These are phyloP conservation scores for Monosporozyma solicola DNA, from an alignment of 805 yeast species.

Conservation along the genomic window DNA sequence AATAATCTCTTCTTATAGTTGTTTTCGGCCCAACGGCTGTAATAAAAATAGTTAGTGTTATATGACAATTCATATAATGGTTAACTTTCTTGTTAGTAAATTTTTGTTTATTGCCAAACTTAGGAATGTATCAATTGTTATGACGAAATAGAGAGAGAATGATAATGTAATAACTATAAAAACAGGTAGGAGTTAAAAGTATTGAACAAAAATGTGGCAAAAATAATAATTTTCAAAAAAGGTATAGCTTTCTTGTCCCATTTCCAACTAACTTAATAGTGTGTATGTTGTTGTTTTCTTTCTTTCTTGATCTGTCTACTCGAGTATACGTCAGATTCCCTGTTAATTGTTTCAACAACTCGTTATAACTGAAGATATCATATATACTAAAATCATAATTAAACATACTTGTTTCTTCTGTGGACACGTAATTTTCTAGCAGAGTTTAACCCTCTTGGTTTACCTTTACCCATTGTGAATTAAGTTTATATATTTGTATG, in stretches of 20 bases:
- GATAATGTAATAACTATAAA: too few species aligned
- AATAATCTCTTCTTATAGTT: conserved; percentile 96
- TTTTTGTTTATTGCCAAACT: neutral
- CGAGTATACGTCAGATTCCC: neutral
- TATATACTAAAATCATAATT: neutral
- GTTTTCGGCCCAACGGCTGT: conserved; percentile 97
- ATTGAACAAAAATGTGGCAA: neutral
- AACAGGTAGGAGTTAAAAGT: neutral
- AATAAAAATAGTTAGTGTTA: conserved; percentile 1
- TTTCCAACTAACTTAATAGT: too few species aligned
- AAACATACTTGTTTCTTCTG: conserved; percentile 88
- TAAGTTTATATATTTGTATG: neutral
- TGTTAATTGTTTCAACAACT: neutral
- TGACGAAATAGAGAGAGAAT: too few species aligned
- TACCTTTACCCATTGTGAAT: conserved; percentile 93
- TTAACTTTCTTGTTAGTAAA: neutral
- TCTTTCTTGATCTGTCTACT: too few species aligned
- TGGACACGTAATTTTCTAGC: conserved; percentile 99
- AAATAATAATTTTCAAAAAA: too few species aligned
- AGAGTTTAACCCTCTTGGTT: conserved; percentile 99
- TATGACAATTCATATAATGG: neutral
- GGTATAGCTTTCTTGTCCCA: too few species aligned
- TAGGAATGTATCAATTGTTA: too few species aligned
- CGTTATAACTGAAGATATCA: neutral
- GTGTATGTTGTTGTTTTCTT: too few species aligned